phyloP scores from a whole-genome alignment of 148 eudicot genomes.

The Simmondsia chinensis region DNA sequence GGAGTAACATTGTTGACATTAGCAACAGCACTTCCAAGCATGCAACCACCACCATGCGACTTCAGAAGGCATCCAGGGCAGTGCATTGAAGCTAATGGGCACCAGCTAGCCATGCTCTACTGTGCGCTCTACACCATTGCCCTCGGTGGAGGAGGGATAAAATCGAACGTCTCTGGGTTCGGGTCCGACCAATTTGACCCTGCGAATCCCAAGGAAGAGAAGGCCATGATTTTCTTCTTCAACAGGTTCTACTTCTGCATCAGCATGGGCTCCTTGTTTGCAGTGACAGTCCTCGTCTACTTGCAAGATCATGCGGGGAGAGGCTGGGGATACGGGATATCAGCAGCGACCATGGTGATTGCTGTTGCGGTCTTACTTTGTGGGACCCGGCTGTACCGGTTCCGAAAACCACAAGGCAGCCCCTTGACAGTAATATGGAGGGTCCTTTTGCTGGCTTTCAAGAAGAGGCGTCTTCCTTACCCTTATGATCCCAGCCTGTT shows the following conservation, averaged over 20 bases:
- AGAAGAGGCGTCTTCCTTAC: constrained; percentile 45
- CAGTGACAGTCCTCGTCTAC: constrained; percentile 83
- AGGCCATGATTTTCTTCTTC: constrained; percentile 85
- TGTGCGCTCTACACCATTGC: constrained; percentile 82
- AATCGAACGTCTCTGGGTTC: constrained; percentile 92
- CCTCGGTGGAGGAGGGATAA: constrained; percentile 91
- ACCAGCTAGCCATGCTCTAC: constrained; percentile 68
- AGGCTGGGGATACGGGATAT: constrained; percentile 91
- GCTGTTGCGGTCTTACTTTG: constrained; percentile 55
- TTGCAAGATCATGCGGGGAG: constrained; percentile 85
- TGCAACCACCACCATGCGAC: constrained; percentile 75
- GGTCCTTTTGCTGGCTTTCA: constrained; percentile 67
- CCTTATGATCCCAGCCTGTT: constrained; percentile 51
- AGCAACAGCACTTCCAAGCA: constrained; percentile 66
- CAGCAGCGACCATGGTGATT: constrained; percentile 72
- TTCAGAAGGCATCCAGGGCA: constrained; percentile 22
- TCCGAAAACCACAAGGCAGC: constrained; percentile 73
- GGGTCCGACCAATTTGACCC: constrained; percentile 91
- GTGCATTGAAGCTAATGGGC: constrained; percentile 57
- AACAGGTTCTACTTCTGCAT: constrained; percentile 86
- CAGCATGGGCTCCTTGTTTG: constrained; percentile 77
- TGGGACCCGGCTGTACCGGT: constrained; percentile 63
- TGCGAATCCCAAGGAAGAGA: constrained; percentile 70
- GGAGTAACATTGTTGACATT: constrained; percentile 69
- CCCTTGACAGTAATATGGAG: constrained; percentile 89